Conservation (phyloP, 805 yeast genomes). For the Metschnikowia dekortorum region DNA sequence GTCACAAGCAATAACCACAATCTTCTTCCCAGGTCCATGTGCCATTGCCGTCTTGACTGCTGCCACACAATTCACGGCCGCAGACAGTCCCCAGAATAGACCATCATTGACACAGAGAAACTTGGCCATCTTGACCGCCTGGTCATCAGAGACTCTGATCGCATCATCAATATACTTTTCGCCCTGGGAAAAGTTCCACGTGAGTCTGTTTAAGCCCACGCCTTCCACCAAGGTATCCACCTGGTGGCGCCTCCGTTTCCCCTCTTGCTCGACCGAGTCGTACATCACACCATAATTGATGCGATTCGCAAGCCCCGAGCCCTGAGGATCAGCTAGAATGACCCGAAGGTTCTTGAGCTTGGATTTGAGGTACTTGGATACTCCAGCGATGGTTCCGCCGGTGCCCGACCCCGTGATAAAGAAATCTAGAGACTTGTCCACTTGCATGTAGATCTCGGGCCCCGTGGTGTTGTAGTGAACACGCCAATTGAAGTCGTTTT, state of each 20-base stretch:
- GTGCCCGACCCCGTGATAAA: slow-evolving; percentile 95
- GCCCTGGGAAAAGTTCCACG: slow-evolving; percentile 73
- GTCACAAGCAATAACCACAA: slow-evolving; percentile 88
- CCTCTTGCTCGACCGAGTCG: slow-evolving; percentile 83
- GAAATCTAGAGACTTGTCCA: slow-evolving; percentile 59
- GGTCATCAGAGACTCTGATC: slow-evolving; percentile 69
- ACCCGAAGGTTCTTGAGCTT: slow-evolving; percentile 40
- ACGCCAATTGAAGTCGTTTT: slow-evolving; percentile 86
- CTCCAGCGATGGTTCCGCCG: slow-evolving; percentile 44
- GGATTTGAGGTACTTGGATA: slow-evolving; percentile 38
- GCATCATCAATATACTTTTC: slow-evolving; percentile 72
- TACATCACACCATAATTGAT: slow-evolving; percentile 92
- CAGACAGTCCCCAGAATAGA: slow-evolving; percentile 83
- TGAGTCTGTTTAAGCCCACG: slow-evolving; percentile 82
- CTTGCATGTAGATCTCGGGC: slow-evolving; percentile 84
- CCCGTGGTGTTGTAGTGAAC: slow-evolving; percentile 82
- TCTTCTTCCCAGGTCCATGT: slow-evolving; percentile 53
- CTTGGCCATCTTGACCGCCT: slow-evolving; percentile 87
- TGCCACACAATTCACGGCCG: slow-evolving; percentile 93
- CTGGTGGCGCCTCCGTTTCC: slow-evolving; percentile 90
- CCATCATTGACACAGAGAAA: slow-evolving; percentile 80
- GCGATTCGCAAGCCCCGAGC: slow-evolving; percentile 84
- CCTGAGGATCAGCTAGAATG: slow-evolving; percentile 91
- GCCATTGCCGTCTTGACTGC: slow-evolving; percentile 54
- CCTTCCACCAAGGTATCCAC: slow-evolving; percentile 95